Base-by-base conservation (phyloP, 2,329 filamentous ascomycete genomes). In the Neonectria ditissima region DNA sequence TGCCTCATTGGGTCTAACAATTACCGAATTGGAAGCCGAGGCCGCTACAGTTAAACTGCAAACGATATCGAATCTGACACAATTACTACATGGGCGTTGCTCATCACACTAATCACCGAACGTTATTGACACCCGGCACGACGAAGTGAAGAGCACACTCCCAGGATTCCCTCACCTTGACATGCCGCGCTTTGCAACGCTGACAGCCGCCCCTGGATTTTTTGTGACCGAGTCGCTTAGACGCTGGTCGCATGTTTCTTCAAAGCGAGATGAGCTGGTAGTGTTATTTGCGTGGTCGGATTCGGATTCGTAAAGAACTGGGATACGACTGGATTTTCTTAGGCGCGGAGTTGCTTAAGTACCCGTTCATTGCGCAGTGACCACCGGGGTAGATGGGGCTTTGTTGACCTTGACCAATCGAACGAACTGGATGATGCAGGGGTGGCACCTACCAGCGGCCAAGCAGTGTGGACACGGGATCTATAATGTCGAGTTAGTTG, bases 141-240 rank as follows among this genome's bases (percentile, higher is more conserved):
- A 30, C 13, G 32, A 37, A 43, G 8, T 7, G 24, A 20, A 11
- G 16, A 44, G 13, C 11, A 41, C 18, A 22, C 22, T 14, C 6
- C n/a, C 16, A 20, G 37, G 9, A 11, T 24, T 5, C 44, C 22
- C 58, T 44, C 41, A 68, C 65, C 60, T 68, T 68, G 54, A 68
- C 65, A n/a, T 65, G 65, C 2, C 65, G 60, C 30, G 54, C 54
- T 39, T 68, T 68, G 58, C 65, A 68, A 13, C 64, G 63, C 43
- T 62, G 39, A 59, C 65, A 68, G 9, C 65, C 65, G n/a, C 48
- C 56, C 30, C 63, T 45, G 20, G 65, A 68, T 34, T 68, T 68
- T 44, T 59, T 64, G 16, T 66, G 61, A 8, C 65, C 65, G 14
- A 68, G 60, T 7, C 64, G 58, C 28, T 48, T 64, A 8, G 53